Base-by-base conservation (phyloP, 2,329 filamentous ascomycete genomes). In the Aspergillus carbonarius region DNA sequence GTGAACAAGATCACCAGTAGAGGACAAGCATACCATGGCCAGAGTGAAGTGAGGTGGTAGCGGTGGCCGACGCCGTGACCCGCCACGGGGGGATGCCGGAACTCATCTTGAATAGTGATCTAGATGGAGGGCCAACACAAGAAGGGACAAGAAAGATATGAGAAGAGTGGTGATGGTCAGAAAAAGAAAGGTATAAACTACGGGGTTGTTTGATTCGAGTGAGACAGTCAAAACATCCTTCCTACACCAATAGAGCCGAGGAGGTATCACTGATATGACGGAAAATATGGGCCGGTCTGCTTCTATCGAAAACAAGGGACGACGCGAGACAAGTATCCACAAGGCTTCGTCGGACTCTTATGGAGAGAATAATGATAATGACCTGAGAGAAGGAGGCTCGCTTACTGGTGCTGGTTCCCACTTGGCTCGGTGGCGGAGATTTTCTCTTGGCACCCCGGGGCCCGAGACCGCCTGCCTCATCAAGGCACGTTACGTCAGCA, bases 41-140 rank as follows among this genome's bases (percentile, higher is more conserved):
- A 55, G 67, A 56, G 62, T 72, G 74, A 39, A 72, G 60, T 51
- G 70, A 52, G 51, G 64, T 62, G 15, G 72, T 61, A 5, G 68
- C 64, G 13, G 71, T 68, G 5, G 68, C 67, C 54, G 72, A 66
- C 18, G 70, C 68, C 9, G 70, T 69, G 15, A 65, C 66, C 55
- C 74, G 74, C 76, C 76, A 78, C 39, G 75, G 74, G 32, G 76
- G 74, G 46, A 73, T 61, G 49, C 71, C 71, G 37, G 75, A 73
- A 64, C 68, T 77, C 76, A 78, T 78, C 46, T 61, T 64, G 60
- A 46, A 55, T 50, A 20, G 57, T 63, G 40, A 58, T 62, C 55
- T 63, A 67, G 59, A 53, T 53, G 54, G 55, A 53, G 50, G 53
- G 46, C 30, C 12, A 57, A 54, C 44, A 39, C 52, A 44, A 57